These are phyloP conservation scores for Aspergillus sparsus DNA, from an alignment of 495 filamentous ascomycete species.

Conservation along the genomic window DNA sequence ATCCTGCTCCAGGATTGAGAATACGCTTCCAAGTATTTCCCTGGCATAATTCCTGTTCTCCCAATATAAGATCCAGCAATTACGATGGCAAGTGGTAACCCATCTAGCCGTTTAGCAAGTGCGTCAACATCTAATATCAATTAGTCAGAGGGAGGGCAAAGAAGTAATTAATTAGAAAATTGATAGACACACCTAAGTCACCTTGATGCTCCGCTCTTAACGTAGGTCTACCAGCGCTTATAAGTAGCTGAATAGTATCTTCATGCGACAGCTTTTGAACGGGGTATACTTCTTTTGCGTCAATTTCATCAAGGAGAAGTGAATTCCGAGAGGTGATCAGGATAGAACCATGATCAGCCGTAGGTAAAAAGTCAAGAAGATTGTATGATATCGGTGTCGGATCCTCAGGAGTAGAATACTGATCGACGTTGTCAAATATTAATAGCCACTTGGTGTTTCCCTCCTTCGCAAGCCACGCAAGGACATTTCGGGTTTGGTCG, in stretches of 20 bases:
- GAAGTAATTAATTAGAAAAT: too few relatives aligned
- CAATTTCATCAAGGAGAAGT: conserved; percentile 23
- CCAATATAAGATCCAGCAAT: conserved; percentile 44
- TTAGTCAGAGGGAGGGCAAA: not conserved
- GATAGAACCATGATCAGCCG: conserved; percentile 41
- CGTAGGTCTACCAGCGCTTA: conserved; percentile 16
- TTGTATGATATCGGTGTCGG: conserved; percentile 21
- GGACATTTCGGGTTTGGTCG: not conserved
- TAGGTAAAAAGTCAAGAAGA: conserved; percentile 33
- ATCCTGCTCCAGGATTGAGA: conserved; percentile 42
- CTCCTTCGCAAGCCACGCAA: conserved; percentile 10
- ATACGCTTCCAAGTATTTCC: conserved; percentile 43
- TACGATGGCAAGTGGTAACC: conserved; percentile 44
- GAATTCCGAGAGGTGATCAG: conserved; percentile 38
- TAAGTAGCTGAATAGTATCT: conserved; percentile 27
- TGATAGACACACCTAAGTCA: not conserved
- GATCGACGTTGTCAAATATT: conserved; percentile 45
- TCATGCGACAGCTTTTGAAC: conserved; percentile 24
- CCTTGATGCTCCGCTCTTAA: not conserved
- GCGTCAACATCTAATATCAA: conserved; percentile 22
- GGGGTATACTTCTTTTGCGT: conserved; percentile 22
- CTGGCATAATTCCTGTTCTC: conserved; percentile 31
- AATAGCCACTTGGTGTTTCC: conserved; percentile 40
- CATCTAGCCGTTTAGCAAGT: conserved; percentile 35
- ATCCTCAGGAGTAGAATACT: conserved; percentile 27